Evolutionary conservation across 2,329 filamentous ascomycete genomes (phyloP).

Genomic region (Didymella glomerata): DNA sequence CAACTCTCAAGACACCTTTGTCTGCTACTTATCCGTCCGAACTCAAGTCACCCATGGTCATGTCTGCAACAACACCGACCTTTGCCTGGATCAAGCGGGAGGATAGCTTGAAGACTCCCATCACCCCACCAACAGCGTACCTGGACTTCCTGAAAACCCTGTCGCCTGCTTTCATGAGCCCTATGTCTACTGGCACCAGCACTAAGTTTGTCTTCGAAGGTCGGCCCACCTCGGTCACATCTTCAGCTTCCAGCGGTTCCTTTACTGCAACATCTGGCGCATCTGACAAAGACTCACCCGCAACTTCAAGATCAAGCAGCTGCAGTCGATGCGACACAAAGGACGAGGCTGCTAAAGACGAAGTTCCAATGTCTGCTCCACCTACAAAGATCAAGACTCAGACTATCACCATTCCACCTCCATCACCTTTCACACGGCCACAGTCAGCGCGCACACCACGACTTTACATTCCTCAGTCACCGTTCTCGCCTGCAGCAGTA

Average conservation of each 20-base stretch:
- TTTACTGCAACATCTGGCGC: slow-evolving; percentile 48
- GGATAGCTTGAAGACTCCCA: slow-evolving; percentile 77
- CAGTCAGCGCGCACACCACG: slow-evolving; percentile 67
- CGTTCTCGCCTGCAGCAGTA: slow-evolving; percentile 68
- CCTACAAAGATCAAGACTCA: slow-evolving; percentile 55
- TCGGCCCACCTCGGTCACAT: slow-evolving; percentile 51
- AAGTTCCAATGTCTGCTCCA: slow-evolving; percentile 55
- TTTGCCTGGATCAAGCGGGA: slow-evolving; percentile 70
- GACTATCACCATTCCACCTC: slow-evolving; percentile 67
- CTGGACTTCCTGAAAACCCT: slow-evolving; percentile 91
- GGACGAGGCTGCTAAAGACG: slow-evolving; percentile 35
- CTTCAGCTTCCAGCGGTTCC: slow-evolving; percentile 48
- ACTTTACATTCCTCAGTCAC: slow-evolving; percentile 80
- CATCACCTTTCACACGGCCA: slow-evolving; percentile 70
- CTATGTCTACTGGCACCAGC: slow-evolving; percentile 66
- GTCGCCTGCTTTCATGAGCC: slow-evolving; percentile 74
- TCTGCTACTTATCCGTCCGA: slow-evolving; percentile 66
- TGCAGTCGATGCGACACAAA: slow-evolving; percentile 47
- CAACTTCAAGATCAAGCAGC: slow-evolving; percentile 51
- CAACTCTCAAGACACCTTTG: slow-evolving; percentile 63
- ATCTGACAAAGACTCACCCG: slow-evolving; percentile 44
- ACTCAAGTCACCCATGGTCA: slow-evolving; percentile 70
- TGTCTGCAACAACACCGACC: slow-evolving; percentile 54
- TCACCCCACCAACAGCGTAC: slow-evolving; percentile 89
- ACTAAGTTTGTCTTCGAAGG: slow-evolving; percentile 59